These are phyloP conservation scores for Brassica juncea DNA, from an alignment of 345 rosid genomes.

Conservation along the genomic window DNA sequence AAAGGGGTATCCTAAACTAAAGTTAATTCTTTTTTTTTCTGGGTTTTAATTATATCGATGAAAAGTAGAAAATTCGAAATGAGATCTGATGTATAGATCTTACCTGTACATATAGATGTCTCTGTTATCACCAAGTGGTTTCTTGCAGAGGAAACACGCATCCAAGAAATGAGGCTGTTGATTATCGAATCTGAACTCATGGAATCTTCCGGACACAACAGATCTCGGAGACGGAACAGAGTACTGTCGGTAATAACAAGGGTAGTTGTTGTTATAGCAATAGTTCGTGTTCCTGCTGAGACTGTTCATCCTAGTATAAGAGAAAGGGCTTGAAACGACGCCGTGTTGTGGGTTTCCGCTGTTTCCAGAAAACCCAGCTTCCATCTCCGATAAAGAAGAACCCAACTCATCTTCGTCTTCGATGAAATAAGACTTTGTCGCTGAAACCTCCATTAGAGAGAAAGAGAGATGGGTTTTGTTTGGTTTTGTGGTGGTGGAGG, in stretches of 20 bases:
- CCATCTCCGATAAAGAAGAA: slow-evolving; percentile 61
- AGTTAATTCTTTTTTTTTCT: neutral
- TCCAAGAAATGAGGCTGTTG: slow-evolving; percentile 68
- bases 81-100: slow-evolving; percentile 25
- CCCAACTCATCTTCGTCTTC: slow-evolving; percentile 57
- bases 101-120: slow-evolving; percentile 92
- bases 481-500: neutral
- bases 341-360: slow-evolving; percentile 20
- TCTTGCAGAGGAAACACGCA: slow-evolving; percentile 71
- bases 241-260: slow-evolving; percentile 25
- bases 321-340: slow-evolving; percentile 43
- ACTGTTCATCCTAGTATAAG: slow-evolving; percentile 48
- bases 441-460: slow-evolving; percentile 39
- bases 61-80: neutral
- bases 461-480: slow-evolving; percentile 2
- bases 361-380: slow-evolving; percentile 56
- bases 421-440: slow-evolving; percentile 49
- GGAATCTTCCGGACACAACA: slow-evolving; percentile 50
- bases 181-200: slow-evolving; percentile 59
- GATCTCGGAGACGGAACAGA: slow-evolving; percentile 60
- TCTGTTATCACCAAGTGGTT: slow-evolving; percentile 61
- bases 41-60: neutral
- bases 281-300: slow-evolving; percentile 36
- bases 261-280: slow-evolving; percentile 13
- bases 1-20: neutral